Conservation (phyloP, 164 flowering plant genomes). For the Stephania japonica region DNA sequence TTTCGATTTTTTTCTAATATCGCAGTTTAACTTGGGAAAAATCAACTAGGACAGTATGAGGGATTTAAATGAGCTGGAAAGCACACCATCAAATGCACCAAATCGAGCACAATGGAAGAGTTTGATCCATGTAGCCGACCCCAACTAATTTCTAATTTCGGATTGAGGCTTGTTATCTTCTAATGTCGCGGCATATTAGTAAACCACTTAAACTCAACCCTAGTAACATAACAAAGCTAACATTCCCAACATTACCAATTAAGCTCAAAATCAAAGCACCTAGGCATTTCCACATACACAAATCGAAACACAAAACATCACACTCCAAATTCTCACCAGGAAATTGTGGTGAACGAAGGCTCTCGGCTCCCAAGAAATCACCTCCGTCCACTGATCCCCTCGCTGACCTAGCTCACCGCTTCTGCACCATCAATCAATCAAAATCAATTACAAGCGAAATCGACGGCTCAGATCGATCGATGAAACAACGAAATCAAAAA, state of each 20-base stretch:
- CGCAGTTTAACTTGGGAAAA: background rate
- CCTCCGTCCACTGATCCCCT: slow-evolving; percentile 72
- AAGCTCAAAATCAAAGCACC: background rate
- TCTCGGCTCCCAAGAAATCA: slow-evolving; percentile 95
- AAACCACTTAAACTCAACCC: background rate
- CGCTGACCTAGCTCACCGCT: slow-evolving; percentile 24
- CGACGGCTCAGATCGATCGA: background rate
- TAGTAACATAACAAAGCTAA: background rate
- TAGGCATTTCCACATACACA: background rate
- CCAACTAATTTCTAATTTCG: too few species aligned
- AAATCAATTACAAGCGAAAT: background rate
- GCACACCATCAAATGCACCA: too few species aligned
- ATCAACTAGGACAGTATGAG: too few species aligned
- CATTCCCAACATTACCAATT: background rate
- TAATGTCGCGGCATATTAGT: too few species aligned
- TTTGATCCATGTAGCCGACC: too few species aligned
- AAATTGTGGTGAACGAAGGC: slow-evolving; percentile 85
- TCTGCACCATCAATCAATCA: slow-evolving; percentile 22
- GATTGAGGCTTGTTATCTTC: too few species aligned
- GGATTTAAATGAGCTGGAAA: too few species aligned
- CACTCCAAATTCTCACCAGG: slow-evolving; percentile 38
- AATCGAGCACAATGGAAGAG: too few species aligned
- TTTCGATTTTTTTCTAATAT: background rate
- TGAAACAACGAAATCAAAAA: background rate
- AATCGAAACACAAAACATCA: background rate